phyloP scores from a whole-genome alignment of 768 basidiomycete genomes.

The Lactarius psammicola region DNA sequence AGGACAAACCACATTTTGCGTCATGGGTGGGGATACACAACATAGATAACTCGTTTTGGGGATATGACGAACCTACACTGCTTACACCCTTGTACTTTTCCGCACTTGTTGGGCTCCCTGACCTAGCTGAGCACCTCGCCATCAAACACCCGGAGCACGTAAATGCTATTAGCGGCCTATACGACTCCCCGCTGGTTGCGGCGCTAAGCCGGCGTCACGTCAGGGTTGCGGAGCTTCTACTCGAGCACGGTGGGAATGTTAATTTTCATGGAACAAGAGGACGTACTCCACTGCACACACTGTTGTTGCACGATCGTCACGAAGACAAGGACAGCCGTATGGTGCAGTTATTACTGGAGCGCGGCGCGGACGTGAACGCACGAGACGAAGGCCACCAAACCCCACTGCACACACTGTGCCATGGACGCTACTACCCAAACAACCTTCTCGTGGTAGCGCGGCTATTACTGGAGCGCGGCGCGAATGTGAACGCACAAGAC shows the following conservation, averaged over 20 bases:
- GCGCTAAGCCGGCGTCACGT: background rate
- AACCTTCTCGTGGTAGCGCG: no score
- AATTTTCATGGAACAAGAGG: background rate
- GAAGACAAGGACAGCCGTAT: no score
- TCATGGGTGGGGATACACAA: background rate
- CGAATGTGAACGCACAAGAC: no score
- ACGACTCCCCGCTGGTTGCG: background rate
- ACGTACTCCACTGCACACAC: background rate
- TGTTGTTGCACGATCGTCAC: no score
- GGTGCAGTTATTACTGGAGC: no score
- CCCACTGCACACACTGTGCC: no score
- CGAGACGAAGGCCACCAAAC: no score
- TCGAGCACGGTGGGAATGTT: background rate
- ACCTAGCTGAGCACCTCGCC: background rate
- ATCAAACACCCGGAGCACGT: background rate
- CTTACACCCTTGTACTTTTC: background rate
- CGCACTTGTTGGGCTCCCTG: background rate
- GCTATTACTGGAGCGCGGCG: no score
- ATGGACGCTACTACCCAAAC: no score
- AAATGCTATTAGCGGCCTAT: background rate
- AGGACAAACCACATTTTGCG: background rate
- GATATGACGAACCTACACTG: no score
- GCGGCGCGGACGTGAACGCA: no score
- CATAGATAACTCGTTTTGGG: no score
- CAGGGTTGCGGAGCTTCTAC: background rate